Evolutionary conservation across 2,329 filamentous ascomycete species (phyloP).

Genomic region (Colletotrichum viniferum): DNA sequence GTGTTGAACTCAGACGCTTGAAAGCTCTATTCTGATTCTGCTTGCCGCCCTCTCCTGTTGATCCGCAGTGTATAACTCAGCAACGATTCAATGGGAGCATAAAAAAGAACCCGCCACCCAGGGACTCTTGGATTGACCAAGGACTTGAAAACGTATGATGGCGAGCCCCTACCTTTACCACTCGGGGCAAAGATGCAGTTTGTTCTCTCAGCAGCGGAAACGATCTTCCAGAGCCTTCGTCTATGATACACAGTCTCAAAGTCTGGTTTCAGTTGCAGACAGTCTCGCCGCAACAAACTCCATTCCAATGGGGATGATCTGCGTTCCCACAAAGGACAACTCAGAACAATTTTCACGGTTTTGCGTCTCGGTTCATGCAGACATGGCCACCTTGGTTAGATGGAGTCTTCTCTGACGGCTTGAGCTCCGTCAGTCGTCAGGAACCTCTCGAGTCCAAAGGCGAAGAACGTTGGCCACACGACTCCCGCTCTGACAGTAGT

Average conservation of each 20-base stretch:
- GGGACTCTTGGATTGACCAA: neutral
- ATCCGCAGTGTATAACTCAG: neutral
- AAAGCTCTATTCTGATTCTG: neutral
- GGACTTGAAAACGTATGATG: neutral
- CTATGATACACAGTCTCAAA: neutral
- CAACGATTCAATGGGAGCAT: neutral
- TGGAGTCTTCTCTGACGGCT: accelerated
- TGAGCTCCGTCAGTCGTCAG: neutral
- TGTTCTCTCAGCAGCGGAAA: neutral
- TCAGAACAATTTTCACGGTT: no score
- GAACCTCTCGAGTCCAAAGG: neutral
- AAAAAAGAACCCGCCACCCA: accelerated
- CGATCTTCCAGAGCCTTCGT: neutral
- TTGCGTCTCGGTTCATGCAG: no score
- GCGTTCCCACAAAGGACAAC: accelerated
- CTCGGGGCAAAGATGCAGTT: neutral
- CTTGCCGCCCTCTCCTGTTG: neutral
- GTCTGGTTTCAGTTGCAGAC: neutral
- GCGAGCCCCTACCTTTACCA: accelerated
- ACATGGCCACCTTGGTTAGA: neutral
- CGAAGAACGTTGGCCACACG: neutral
- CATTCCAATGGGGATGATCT: neutral
- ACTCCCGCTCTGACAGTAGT: neutral
- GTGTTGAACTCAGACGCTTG: neutral
- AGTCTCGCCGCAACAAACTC: neutral